Evolutionary conservation across 352 stramenopile genomes (phyloP), one percentile per base, ranked within the genome.

Genomic region (Saprolegnia parasitica): DNA sequence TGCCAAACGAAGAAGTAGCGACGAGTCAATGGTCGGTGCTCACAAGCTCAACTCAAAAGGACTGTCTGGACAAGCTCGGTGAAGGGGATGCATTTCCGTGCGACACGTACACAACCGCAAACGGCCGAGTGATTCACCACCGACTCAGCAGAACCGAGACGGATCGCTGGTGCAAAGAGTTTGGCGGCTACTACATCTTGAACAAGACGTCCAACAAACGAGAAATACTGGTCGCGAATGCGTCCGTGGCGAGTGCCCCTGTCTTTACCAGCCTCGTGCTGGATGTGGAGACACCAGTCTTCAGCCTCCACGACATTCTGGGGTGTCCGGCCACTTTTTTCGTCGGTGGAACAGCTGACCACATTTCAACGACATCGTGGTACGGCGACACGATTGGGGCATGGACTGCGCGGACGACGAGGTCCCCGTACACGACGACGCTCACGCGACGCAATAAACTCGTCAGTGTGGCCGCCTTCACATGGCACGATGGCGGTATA

Each of bases 11-110:
- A 4, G 15, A 16, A 20, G 8, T 65, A 65, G 46, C 35, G 18
- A 57, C 58, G 11, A 65, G 11, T 16, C 58, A 65, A 56, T 65
- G 58, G 58, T 65, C 58, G 13, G 58, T 60, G 58, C 58, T 42
- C 1, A 65, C 58, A 18, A 65, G 58, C 42, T 65, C 58, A 9
- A 18, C 8, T n/a, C 10, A 57, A 15, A 65, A 57, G 35, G 15
- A 15, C 11, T 65, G 58, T 9, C 23, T 65, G 1, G 24, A 65
- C 37, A 18, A 1, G 11, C 37, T 65, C 3, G 58, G 58, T 23
- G 58, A 65, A 23, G 58, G 58, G 13, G 58, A 57, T 10, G n/a
- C 13, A n/a, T 65, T 65, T 65, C 13, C 58, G 13, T 65, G 58
- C 35, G 58, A 65, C 42, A 42, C 58, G 18, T 65, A 57, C 42